Evolutionary conservation across 1,139 yeast genomes (phyloP).

Genomic region (Hyphopichia buzzinii): DNA sequence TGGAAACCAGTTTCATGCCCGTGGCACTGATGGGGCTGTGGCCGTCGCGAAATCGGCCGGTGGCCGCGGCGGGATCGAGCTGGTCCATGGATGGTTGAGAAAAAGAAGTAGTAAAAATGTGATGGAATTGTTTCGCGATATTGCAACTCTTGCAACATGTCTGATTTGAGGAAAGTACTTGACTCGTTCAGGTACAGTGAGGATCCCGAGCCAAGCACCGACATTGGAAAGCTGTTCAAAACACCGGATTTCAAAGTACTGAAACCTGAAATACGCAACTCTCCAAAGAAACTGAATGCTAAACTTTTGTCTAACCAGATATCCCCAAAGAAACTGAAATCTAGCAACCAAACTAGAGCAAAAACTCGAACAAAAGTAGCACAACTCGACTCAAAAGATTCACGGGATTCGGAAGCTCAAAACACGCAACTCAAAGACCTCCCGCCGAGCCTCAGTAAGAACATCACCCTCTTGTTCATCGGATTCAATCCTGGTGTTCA

Average conservation of each 20-base stretch:
- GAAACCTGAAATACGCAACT: no score
- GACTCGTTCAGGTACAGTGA: conserved; percentile 16
- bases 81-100: no score
- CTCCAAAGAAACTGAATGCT: no score
- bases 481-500: conserved; percentile 76
- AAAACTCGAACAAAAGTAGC: conserved; percentile 1
- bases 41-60: not conserved
- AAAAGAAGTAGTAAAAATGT: no score
- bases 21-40: conserved; percentile 12
- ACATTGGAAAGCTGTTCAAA: no score
- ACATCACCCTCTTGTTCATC: conserved; percentile 51
- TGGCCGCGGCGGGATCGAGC: no score
- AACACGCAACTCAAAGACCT: conserved; percentile 21
- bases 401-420: not conserved
- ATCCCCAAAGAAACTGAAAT: no score
- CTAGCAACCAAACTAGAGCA: not conserved
- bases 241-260: no score
- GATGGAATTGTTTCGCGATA: no score
- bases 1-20: conserved; percentile 13
- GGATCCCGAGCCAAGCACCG: conserved; percentile 1
- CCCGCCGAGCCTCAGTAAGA: conserved; percentile 32
- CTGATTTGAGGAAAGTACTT: conserved; percentile 12
- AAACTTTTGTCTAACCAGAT: no score
- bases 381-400: no score
- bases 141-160: not conserved